These are phyloP conservation scores for Puccinia coronata DNA, from an alignment of 1,284 basidiomycete genomes.

Conservation along the genomic window DNA sequence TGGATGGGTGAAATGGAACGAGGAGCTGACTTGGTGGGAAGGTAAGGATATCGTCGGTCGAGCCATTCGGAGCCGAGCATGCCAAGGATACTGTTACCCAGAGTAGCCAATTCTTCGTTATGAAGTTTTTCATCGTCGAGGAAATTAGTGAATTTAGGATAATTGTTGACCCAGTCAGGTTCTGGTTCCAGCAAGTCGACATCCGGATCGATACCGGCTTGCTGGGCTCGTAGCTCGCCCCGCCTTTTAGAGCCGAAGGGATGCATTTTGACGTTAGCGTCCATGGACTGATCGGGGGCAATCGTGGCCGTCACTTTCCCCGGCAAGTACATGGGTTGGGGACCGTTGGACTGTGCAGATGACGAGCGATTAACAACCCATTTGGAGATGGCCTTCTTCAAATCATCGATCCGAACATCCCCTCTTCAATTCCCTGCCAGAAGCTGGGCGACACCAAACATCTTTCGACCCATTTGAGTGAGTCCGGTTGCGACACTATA, in stretches of 20 bases:
- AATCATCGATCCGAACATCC: conserved; percentile 38
- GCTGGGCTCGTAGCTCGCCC: conserved; percentile 28
- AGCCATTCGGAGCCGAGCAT: conserved; percentile 86
- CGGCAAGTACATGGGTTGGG: conserved; percentile 24
- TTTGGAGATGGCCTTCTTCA: conserved; percentile 44
- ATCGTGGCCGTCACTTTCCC: conserved; percentile 41
- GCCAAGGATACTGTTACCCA: conserved; percentile 89
- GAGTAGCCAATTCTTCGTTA: conserved; percentile 76
- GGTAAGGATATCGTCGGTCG: conserved; percentile 78
- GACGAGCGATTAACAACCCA: conserved; percentile 24
- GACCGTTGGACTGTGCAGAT: background rate
- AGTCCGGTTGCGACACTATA: conserved; percentile 20
- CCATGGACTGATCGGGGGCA: conserved; percentile 49
- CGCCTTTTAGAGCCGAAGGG: conserved; percentile 37
- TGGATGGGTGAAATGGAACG: background rate
- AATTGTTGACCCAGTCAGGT: conserved; percentile 31
- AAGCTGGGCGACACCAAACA: conserved; percentile 45
- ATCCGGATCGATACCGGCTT: conserved; percentile 33
- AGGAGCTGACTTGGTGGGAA: conserved; percentile 67
- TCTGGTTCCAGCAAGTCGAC: conserved; percentile 32
- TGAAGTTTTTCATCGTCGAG: conserved; percentile 56
- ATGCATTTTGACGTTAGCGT: conserved; percentile 42
- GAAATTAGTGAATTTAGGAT: conserved; percentile 47
- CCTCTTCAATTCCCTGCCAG: conserved; percentile 48
- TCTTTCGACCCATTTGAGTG: conserved; percentile 37